These are phyloP conservation scores for Areca catechu DNA, from an alignment of 176 grass and related monocot species.

Conservation along the genomic window DNA sequence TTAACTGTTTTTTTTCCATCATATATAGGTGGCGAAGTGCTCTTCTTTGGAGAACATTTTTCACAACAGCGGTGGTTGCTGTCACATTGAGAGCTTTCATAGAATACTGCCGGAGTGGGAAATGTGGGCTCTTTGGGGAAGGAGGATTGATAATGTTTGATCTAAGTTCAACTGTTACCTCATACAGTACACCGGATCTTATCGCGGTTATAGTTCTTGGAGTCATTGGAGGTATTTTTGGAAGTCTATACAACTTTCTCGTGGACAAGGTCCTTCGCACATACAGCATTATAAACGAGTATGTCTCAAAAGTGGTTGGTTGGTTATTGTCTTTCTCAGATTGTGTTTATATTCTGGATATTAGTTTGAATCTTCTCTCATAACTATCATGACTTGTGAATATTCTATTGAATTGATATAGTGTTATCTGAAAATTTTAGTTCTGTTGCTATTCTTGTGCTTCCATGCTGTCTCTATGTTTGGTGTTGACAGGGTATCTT, in stretches of 20 bases:
- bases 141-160: slow-evolving; percentile 76
- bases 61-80: slow-evolving; percentile 48
- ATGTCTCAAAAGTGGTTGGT: background rate
- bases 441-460: too few species aligned
- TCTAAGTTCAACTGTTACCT: slow-evolving; percentile 28
- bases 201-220: slow-evolving; percentile 23
- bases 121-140: slow-evolving; percentile 60
- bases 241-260: slow-evolving; percentile 46
- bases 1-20: background rate
- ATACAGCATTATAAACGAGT: slow-evolving; percentile 51
- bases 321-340: too few species aligned
- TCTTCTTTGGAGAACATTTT: slow-evolving; percentile 72
- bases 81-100: slow-evolving; percentile 43
- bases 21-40: slow-evolving; percentile 60
- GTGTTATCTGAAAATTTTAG: too few species aligned
- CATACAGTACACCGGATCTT: slow-evolving; percentile 30
- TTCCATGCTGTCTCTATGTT: background rate
- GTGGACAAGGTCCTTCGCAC: slow-evolving; percentile 33
- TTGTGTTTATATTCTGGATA: too few species aligned
- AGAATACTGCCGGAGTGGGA: slow-evolving; percentile 47
- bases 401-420: too few species aligned
- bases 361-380: background rate
- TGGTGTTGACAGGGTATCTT: background rate
- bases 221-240: slow-evolving; percentile 41
- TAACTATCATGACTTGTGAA: background rate